These are phyloP conservation scores for Sarocladium strictum DNA, from an alignment of 2,329 filamentous ascomycete species.

Conservation along the genomic window DNA sequence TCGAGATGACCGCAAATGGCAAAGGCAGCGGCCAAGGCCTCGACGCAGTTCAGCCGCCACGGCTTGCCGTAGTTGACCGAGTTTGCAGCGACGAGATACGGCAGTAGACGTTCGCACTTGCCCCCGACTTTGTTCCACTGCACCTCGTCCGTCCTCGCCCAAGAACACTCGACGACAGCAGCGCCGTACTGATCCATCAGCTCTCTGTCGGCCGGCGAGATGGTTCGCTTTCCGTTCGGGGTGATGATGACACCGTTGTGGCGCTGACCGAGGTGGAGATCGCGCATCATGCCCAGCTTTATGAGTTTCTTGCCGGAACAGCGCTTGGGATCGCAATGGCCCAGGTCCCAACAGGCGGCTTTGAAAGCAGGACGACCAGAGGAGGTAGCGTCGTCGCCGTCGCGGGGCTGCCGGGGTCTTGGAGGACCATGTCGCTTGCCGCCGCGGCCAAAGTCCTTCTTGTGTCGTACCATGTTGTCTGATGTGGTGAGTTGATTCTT, in stretches of 20 bases:
- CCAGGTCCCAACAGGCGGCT: conserved; percentile 95
- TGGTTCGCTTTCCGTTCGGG: conserved; percentile 80
- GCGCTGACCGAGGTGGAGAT: conserved; percentile 85
- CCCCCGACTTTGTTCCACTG: conserved; percentile 89
- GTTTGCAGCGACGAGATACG: conserved; percentile 94
- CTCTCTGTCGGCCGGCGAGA: conserved; percentile 77
- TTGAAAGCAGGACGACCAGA: conserved; percentile 59
- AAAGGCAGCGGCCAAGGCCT: conserved; percentile 88
- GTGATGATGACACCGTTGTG: conserved; percentile 90
- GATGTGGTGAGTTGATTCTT: neutral
- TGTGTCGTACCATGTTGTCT: conserved; percentile 81
- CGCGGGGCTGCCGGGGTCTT: conserved; percentile 49
- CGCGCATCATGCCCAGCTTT: conserved; percentile 86
- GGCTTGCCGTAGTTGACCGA: conserved; percentile 96
- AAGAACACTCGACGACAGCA: conserved; percentile 94
- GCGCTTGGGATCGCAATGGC: conserved; percentile 93
- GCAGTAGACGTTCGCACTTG: conserved; percentile 83
- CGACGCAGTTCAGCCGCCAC: conserved; percentile 91
- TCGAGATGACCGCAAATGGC: conserved; percentile 86
- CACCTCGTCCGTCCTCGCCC: conserved; percentile 87
- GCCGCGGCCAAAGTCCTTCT: conserved; percentile 70
- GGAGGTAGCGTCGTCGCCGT: conserved; percentile 21
- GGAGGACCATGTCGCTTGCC: conserved; percentile 64
- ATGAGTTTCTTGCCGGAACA: conserved; percentile 96
- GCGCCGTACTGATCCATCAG: conserved; percentile 84